These are phyloP conservation scores for Nannochloropsis salina DNA, from an alignment of 108 stramenopile genomes.

Conservation along the genomic window DNA sequence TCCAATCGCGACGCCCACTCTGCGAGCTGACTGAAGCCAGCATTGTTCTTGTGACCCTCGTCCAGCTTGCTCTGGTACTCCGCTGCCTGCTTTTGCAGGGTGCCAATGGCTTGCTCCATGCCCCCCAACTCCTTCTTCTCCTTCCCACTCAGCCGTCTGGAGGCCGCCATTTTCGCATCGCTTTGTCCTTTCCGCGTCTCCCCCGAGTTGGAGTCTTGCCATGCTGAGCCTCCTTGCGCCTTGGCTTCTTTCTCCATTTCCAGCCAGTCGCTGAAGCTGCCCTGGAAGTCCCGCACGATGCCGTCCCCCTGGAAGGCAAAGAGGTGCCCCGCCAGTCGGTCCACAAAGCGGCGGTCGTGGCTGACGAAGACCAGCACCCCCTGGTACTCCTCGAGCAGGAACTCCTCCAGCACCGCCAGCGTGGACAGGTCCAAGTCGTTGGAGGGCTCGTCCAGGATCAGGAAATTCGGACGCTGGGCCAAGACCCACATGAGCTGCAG, in stretches of 20 bases:
- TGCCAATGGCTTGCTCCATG: slow-evolving; percentile 34
- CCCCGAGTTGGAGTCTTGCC: background rate
- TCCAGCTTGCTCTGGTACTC: slow-evolving; percentile 30
- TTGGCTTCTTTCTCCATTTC: slow-evolving; percentile 17
- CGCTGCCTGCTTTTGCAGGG: slow-evolving; percentile 20
- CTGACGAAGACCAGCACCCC: slow-evolving; percentile 41
- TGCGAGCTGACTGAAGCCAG: slow-evolving; percentile 23
- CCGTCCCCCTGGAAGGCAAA: slow-evolving; percentile 51
- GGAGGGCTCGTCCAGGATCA: slow-evolving; percentile 53
- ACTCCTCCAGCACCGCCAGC: slow-evolving; percentile 43
- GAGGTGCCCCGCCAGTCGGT: slow-evolving; percentile 48
- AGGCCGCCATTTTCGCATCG: slow-evolving; percentile 12
- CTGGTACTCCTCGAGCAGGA: slow-evolving; percentile 47
- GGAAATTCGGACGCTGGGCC: slow-evolving; percentile 41
- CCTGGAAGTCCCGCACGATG: slow-evolving; percentile 43
- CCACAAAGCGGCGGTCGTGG: slow-evolving; percentile 51
- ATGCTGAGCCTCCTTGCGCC: background rate
- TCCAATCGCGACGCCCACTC: slow-evolving; percentile 37
- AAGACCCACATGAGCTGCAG: slow-evolving; percentile 49
- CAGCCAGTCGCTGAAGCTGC: slow-evolving; percentile 41
- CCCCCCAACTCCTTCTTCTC: slow-evolving; percentile 37
- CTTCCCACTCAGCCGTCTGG: slow-evolving; percentile 29
- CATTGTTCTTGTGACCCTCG: background rate
- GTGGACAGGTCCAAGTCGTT: slow-evolving; percentile 50
- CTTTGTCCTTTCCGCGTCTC: background rate